Conservation (phyloP, 2,329 filamentous ascomycete species). For the Cladosporium oxysporum region DNA sequence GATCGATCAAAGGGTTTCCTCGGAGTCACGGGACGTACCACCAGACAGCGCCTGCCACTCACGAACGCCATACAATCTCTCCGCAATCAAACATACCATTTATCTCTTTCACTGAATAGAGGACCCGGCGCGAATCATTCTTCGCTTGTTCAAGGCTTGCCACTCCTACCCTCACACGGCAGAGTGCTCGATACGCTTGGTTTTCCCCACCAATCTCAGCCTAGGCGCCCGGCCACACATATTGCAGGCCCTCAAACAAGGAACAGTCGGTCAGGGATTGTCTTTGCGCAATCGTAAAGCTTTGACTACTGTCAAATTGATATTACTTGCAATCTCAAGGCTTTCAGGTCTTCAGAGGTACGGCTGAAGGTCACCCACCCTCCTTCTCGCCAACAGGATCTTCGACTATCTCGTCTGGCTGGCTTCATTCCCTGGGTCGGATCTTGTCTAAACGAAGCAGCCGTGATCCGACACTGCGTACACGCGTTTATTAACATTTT, state of each 20-base stretch:
- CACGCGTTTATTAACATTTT: constrained; percentile 22
- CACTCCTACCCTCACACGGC: constrained; percentile 7
- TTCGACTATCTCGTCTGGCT: background rate
- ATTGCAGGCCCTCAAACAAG: constrained; percentile 19
- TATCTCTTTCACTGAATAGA: constrained; percentile 25
- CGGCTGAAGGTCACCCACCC: constrained; percentile 20
- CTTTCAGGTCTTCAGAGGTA: constrained; percentile 6
- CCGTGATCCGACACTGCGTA: constrained; percentile 19
- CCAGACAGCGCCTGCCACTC: constrained; percentile 25
- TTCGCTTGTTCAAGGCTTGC: constrained; percentile 2
- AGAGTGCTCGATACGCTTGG: constrained; percentile 13
- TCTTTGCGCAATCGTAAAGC: constrained; percentile 20
- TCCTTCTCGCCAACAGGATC: constrained; percentile 13
- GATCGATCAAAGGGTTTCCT: constrained; percentile 23
- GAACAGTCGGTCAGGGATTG: constrained; percentile 18
- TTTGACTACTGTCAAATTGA: constrained; percentile 17
- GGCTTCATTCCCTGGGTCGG: constrained; percentile 20
- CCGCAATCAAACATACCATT: constrained; percentile 30
- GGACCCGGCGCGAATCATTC: constrained; percentile 18
- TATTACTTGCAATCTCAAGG: constrained; percentile 19
- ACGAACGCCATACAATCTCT: constrained; percentile 26
- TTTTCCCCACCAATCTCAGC: constrained; percentile 17
- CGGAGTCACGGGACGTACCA: constrained; percentile 34
- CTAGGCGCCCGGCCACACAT: constrained; percentile 20
- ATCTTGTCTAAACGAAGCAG: constrained; percentile 24